Conservation (phyloP, 257 asterid genomes). For the Fraxinus pennsylvanica region DNA sequence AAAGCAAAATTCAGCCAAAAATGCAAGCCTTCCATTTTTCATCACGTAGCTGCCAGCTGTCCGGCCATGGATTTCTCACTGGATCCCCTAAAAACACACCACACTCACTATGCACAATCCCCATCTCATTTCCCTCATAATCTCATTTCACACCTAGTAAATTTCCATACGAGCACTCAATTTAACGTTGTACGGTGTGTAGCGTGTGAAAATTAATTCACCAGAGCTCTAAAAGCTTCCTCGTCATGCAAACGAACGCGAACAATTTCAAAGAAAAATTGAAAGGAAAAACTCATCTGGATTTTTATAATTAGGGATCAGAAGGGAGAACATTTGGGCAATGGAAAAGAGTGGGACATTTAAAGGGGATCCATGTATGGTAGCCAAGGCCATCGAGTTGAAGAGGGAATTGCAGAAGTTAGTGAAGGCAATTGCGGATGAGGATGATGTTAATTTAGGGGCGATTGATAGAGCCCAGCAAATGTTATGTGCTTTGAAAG, state of each 20-base stretch:
- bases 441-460: slow-evolving; percentile 31
- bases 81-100: background rate
- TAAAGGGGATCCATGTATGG: slow-evolving; percentile 28
- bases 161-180: slow-evolving; percentile 5
- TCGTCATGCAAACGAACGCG: background rate
- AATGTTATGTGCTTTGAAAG: slow-evolving; percentile 33
- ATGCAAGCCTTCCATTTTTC: too few species aligned
- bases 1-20: too few species aligned
- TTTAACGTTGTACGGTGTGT: background rate
- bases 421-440: slow-evolving; percentile 37
- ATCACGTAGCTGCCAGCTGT: slow-evolving; percentile 62
- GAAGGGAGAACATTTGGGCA: background rate
- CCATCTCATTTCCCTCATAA: slow-evolving; percentile 1
- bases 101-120: slow-evolving; percentile 5
- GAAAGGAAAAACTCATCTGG: background rate
- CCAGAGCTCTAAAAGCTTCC: background rate
- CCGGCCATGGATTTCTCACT: slow-evolving; percentile 4
- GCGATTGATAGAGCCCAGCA: slow-evolving; percentile 40
- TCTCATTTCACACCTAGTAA: slow-evolving; percentile 37
- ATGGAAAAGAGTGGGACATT: slow-evolving; percentile 64
- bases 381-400: slow-evolving; percentile 37
- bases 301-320: too few species aligned
- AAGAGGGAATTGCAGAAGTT: slow-evolving; percentile 42
- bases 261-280: background rate
- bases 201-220: background rate